Percentiles rank a stretch among this genome's conserved stretches.
These are phyloP conservation scores for Delphinella strobiligena DNA, from an alignment of 2,329 filamentous ascomycete species.

Conservation along the genomic window DNA sequence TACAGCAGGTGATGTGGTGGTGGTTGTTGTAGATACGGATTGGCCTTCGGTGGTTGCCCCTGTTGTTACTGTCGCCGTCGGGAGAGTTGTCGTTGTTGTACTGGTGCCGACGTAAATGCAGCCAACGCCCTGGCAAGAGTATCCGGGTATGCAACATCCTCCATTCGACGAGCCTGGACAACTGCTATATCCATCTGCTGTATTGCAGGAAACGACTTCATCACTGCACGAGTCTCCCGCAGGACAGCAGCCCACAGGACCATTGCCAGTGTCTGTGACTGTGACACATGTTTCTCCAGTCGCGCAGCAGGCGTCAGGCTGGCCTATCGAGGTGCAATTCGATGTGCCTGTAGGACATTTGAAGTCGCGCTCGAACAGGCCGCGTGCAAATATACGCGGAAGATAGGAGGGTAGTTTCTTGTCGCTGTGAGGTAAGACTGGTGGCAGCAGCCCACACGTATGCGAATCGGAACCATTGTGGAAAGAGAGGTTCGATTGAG, in stretches of 20 bases:
- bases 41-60: slow-evolving; percentile 3
- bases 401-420: slow-evolving; percentile 1
- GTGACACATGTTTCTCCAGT: slow-evolving; percentile 53
- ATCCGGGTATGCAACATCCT: slow-evolving; percentile 65
- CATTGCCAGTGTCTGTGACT: slow-evolving; percentile 50
- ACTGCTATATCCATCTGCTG: slow-evolving; percentile 45
- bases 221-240: slow-evolving; percentile 51
- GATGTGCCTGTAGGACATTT: slow-evolving; percentile 55
- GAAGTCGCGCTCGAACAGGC: slow-evolving; percentile 43
- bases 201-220: slow-evolving; percentile 47
- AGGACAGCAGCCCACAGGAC: slow-evolving; percentile 66
- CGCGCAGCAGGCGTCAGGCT: slow-evolving; percentile 61
- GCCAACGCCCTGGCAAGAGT: slow-evolving; percentile 55
- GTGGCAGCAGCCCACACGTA: slow-evolving; percentile 29
- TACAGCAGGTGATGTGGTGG: slow-evolving; percentile 13
- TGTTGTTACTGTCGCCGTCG: slow-evolving; percentile 11
- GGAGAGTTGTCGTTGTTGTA: slow-evolving; percentile 15
- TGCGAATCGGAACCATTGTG: too few species aligned
- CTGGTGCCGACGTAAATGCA: slow-evolving; percentile 32
- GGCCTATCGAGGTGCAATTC: slow-evolving; percentile 51
- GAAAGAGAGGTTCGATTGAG: too few species aligned
- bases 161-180: slow-evolving; percentile 55
- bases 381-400: slow-evolving; percentile 17
- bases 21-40: slow-evolving; percentile 1
- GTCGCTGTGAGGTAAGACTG: slow-evolving; percentile 39